Evolutionary conservation across 129 eudicot genomes (phyloP).

Genomic region (Ambrosia trifida): DNA sequence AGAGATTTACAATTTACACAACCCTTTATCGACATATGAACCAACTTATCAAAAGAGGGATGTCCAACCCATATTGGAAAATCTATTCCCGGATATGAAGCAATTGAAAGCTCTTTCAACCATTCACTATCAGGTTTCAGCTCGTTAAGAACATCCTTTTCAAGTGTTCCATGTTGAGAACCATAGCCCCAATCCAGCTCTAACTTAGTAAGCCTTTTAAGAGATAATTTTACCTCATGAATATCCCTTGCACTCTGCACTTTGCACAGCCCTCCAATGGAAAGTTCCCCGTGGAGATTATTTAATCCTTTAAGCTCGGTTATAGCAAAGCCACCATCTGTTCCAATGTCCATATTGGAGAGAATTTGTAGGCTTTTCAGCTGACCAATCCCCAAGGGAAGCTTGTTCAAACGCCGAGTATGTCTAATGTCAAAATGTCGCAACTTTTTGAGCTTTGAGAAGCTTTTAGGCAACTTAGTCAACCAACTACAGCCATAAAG

Average conservation of each 20-base stretch:
- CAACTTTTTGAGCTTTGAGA: not conserved
- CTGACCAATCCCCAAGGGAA: not conserved
- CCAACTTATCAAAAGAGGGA: too few relatives aligned
- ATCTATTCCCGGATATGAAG: not conserved
- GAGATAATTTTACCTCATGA: not conserved
- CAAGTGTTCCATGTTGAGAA: not conserved
- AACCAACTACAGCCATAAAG: not conserved
- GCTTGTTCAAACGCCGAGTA: not conserved
- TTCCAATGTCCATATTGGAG: not conserved
- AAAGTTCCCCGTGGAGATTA: not conserved
- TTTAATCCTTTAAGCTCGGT: not conserved
- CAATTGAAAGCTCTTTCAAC: not conserved
- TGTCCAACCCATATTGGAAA: not conserved
- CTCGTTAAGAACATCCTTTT: not conserved
- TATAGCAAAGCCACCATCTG: not conserved
- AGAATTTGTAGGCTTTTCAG: not conserved
- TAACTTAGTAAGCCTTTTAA: not conserved
- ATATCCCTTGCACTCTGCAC: not conserved
- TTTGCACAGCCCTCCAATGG: not conserved
- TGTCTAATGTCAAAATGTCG: not conserved
- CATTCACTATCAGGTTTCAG: not conserved
- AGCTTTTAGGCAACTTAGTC: not conserved
- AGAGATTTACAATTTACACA: too few relatives aligned
- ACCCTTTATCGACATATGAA: too few relatives aligned
- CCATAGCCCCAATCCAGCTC: slow-evolving; percentile 37